These are phyloP conservation scores for Parastagonospora avenae DNA, from an alignment of 2,329 filamentous ascomycete genomes.

Conservation along the genomic window DNA sequence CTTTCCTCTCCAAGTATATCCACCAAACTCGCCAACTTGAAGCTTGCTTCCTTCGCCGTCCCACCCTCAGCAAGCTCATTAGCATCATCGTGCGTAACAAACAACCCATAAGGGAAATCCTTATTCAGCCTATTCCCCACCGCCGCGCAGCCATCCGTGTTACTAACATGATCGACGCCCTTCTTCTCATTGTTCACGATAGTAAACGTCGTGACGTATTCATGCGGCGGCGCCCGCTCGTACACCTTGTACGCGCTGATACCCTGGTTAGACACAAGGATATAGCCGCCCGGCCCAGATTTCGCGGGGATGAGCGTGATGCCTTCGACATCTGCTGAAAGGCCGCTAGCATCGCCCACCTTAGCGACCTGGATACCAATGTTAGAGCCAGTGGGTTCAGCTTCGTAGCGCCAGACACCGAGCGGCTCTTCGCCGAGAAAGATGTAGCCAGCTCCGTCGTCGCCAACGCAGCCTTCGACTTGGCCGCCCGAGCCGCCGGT, in stretches of 20 bases:
- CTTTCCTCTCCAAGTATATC: constrained; percentile 34
- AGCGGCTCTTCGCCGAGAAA: constrained; percentile 60
- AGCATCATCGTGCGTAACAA: constrained; percentile 61
- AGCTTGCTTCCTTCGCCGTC: constrained; percentile 56
- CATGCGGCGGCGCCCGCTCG: constrained; percentile 55
- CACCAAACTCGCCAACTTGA: constrained; percentile 52
- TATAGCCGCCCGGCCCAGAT: constrained; percentile 53
- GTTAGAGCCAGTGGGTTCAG: constrained; percentile 54
- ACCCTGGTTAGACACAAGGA: constrained; percentile 60
- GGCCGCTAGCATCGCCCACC: constrained; percentile 52
- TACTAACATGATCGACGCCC: constrained; percentile 57
- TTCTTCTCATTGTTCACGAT: constrained; percentile 51
- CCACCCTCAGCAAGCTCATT: constrained; percentile 56
- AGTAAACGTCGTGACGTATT: constrained; percentile 57
- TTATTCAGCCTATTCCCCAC: constrained; percentile 52
- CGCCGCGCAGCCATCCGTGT: constrained; percentile 59
- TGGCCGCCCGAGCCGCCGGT: constrained; percentile 58
- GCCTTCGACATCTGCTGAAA: constrained; percentile 62
- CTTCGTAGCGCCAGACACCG: constrained; percentile 59
- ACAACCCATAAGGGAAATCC: constrained; percentile 47
- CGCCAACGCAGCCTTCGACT: constrained; percentile 60
- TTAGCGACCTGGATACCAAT: constrained; percentile 44
- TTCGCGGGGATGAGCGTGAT: constrained; percentile 57
- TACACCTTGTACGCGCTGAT: constrained; percentile 61
- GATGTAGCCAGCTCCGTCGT: constrained; percentile 58